These are phyloP conservation scores for Vaccinium myrtillus DNA, from an alignment of 148 eudicot species.

Conservation along the genomic window DNA sequence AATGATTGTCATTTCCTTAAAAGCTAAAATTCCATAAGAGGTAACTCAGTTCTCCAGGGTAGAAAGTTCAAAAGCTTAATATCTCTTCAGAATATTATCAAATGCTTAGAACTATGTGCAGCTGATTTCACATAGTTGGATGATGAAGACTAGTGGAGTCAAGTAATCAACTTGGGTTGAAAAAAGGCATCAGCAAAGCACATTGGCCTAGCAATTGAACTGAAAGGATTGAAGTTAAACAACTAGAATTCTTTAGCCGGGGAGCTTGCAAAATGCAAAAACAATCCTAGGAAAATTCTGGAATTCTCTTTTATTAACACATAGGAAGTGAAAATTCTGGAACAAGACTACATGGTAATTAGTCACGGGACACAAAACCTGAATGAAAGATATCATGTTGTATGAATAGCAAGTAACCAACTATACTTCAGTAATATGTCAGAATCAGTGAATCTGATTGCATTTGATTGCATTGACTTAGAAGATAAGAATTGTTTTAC, in stretches of 20 bases:
- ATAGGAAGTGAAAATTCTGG: neutral
- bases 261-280: neutral
- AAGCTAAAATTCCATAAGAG: neutral
- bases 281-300: neutral
- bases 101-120: neutral
- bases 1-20: slow-evolving; percentile 1
- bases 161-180: neutral
- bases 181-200: neutral
- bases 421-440: neutral
- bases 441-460: neutral
- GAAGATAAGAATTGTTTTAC: slow-evolving; percentile 30
- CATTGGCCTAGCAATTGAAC: neutral
- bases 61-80: neutral
- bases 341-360: neutral
- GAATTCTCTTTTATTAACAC: neutral
- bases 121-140: neutral
- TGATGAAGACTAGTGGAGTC: neutral
- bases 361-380: neutral
- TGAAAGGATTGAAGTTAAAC: neutral
- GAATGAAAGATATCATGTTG: neutral
- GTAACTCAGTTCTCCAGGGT: neutral
- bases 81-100: neutral
- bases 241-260: neutral
- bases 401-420: neutral
- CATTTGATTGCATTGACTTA: neutral